These are phyloP conservation scores for Didymella exigua DNA, from an alignment of 2,329 filamentous ascomycete genomes.

Conservation along the genomic window DNA sequence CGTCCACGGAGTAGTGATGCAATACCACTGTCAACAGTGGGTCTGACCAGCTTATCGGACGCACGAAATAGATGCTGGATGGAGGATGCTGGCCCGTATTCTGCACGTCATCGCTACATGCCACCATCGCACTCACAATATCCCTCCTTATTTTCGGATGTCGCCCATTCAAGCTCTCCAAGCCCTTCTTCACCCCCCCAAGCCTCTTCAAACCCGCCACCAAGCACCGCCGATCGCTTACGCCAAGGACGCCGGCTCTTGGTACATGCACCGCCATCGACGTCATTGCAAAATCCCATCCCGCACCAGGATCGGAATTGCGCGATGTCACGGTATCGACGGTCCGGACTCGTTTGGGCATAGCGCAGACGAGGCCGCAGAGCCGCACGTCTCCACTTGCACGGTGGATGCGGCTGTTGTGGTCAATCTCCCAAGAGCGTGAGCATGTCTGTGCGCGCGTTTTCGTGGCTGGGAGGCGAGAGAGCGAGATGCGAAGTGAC, in stretches of 20 bases:
- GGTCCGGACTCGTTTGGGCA: too few species aligned
- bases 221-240: constrained; percentile 13
- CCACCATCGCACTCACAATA: not conserved
- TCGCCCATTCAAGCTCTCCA: constrained; percentile 3
- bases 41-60: not conserved
- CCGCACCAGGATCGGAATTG: not conserved
- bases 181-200: not conserved
- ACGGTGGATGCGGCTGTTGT: too few species aligned
- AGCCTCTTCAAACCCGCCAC: constrained; percentile 6
- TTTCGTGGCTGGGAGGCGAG: too few species aligned
- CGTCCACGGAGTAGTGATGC: constrained; percentile 12
- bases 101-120: too few species aligned
- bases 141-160: not conserved
- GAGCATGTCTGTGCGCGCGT: too few species aligned
- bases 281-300: constrained; percentile 3
- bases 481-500: too few species aligned
- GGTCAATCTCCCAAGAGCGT: too few species aligned
- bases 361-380: too few species aligned
- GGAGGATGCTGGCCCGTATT: too few species aligned
- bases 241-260: constrained; percentile 16
- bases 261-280: constrained; percentile 3
- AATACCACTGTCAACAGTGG: constrained; percentile 9
- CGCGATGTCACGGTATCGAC: too few species aligned
- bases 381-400: too few species aligned
- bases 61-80: not conserved